These are phyloP conservation scores for Moesziomyces sp. DNA, from an alignment of 1,284 basidiomycete species.

Conservation along the genomic window DNA sequence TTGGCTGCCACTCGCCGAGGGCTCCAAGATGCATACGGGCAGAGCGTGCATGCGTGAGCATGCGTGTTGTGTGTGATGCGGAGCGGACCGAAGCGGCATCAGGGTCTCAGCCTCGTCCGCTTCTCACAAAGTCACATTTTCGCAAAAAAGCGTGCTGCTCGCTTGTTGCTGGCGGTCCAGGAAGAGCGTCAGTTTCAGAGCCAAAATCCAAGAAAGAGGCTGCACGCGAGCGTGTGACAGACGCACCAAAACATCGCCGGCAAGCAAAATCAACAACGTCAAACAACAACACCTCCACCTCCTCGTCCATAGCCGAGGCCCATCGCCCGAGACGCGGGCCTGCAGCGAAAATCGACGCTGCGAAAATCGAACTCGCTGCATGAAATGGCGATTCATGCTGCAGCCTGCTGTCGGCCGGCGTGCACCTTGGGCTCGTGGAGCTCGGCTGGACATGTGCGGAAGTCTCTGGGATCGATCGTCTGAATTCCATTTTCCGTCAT, in stretches of 20 bases:
- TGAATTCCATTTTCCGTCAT: neutral
- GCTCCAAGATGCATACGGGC: neutral
- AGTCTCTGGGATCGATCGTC: neutral
- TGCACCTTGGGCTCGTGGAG: neutral
- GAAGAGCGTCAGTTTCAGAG: neutral
- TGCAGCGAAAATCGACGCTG: neutral
- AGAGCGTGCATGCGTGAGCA: too few relatives aligned
- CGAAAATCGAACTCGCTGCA: neutral
- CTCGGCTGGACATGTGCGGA: too few relatives aligned
- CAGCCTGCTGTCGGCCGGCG: neutral
- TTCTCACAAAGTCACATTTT: neutral
- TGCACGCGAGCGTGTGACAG: neutral
- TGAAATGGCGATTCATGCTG: neutral
- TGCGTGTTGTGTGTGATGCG: too few relatives aligned
- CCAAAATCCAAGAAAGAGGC: too few relatives aligned
- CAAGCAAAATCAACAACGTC: neutral
- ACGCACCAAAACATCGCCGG: neutral
- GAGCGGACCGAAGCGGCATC: neutral
- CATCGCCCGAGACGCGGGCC: too few relatives aligned
- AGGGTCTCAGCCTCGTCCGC: neutral
- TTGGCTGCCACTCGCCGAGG: neutral
- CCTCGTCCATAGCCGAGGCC: neutral
- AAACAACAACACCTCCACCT: constrained; percentile 1
- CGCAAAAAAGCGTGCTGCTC: neutral
- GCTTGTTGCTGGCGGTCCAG: neutral